These are phyloP conservation scores for Vitis rupestris DNA, from an alignment of 164 flowering plant species.

Conservation along the genomic window DNA sequence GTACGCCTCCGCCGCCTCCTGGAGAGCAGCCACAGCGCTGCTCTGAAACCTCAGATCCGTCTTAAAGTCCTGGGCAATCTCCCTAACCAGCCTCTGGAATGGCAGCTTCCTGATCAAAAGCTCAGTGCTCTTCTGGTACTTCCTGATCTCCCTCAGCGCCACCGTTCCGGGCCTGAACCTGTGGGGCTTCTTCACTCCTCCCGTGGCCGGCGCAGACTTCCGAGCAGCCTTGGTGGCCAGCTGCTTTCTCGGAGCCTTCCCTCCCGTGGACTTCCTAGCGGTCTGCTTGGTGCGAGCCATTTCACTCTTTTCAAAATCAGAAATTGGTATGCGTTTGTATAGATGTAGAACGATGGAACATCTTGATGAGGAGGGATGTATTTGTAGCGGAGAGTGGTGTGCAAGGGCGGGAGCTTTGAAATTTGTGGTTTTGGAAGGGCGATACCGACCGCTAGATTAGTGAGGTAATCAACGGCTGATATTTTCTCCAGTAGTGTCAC, in stretches of 20 bases:
- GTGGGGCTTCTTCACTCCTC: constrained; percentile 44
- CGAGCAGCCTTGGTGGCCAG: constrained; percentile 40
- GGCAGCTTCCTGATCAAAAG: constrained; percentile 51
- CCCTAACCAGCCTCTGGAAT: constrained; percentile 52
- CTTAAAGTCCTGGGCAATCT: constrained; percentile 63
- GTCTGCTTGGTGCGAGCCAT: constrained; percentile 43
- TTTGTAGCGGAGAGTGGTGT: no score
- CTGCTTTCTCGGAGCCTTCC: constrained; percentile 37
- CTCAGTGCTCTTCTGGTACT: constrained; percentile 55
- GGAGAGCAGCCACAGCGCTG: constrained; percentile 67
- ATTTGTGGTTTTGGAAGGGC: background rate
- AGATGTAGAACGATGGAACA: background rate
- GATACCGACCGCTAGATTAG: background rate
- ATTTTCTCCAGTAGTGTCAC: no score
- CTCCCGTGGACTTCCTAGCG: constrained; percentile 36
- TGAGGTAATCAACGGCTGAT: no score
- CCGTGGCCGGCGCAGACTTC: constrained; percentile 41
- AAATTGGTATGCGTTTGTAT: background rate
- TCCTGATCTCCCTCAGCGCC: constrained; percentile 47
- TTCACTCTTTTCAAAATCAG: background rate
- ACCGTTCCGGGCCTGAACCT: constrained; percentile 42
- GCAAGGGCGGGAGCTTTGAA: background rate
- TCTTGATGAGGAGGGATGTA: background rate
- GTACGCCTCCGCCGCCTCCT: constrained; percentile 65
- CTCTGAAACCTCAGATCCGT: constrained; percentile 73